These are phyloP conservation scores for Cryomyces minteri DNA, from an alignment of 495 filamentous ascomycete species.

Conservation along the genomic window DNA sequence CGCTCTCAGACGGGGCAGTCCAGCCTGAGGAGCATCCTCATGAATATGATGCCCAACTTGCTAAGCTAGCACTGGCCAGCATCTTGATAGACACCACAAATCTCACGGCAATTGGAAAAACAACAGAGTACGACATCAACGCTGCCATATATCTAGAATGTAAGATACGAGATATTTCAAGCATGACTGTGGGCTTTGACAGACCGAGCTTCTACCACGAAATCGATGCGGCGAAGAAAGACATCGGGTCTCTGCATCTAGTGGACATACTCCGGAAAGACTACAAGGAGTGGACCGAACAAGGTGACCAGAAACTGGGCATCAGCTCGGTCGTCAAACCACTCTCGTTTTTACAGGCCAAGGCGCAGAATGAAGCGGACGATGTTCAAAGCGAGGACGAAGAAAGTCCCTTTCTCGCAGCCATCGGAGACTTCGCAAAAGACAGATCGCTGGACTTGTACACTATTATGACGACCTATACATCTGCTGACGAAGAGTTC, in stretches of 20 bases:
- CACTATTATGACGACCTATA: constrained; percentile 61
- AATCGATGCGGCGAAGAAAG: constrained; percentile 48
- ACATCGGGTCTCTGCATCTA: constrained; percentile 46
- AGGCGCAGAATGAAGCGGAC: constrained; percentile 24
- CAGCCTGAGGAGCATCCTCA: constrained; percentile 18
- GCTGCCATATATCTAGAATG: constrained; percentile 48
- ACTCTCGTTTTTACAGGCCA: constrained; percentile 40
- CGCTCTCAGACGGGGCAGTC: constrained; percentile 13
- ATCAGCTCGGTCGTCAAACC: constrained; percentile 56
- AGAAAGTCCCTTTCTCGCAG: constrained; percentile 28
- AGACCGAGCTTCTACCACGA: constrained; percentile 39
- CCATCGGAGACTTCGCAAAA: constrained; percentile 31
- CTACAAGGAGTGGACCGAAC: constrained; percentile 77
- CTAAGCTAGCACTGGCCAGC: constrained; percentile 58
- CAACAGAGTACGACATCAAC: constrained; percentile 45
- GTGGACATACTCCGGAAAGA: constrained; percentile 72
- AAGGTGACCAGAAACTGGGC: constrained; percentile 36
- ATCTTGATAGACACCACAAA: constrained; percentile 77
- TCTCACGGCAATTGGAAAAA: constrained; percentile 48
- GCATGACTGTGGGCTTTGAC: constrained; percentile 27
- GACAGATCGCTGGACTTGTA: constrained; percentile 43
- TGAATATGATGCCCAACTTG: constrained; percentile 34
- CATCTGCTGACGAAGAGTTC: constrained; percentile 33
- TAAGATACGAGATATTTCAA: constrained; percentile 25
- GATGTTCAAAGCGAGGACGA: constrained; percentile 11